Conservation (phyloP, 768 basidiomycete genomes). For the Hypholoma sublateritium region DNA sequence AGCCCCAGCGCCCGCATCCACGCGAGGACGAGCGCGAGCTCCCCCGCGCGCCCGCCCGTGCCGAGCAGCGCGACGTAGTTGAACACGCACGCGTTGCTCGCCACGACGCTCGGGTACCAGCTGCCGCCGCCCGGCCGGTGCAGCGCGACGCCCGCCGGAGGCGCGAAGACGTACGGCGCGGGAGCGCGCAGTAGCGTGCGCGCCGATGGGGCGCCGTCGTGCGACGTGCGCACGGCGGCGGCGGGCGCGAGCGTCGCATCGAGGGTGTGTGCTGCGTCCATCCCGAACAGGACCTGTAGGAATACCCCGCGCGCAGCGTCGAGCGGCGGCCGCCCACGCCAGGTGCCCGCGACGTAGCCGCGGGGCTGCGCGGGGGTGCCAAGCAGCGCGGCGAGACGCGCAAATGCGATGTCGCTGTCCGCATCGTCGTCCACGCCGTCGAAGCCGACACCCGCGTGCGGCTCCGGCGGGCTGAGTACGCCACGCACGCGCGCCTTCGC, state of each 20-base stretch:
- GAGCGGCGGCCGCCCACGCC: conserved; percentile 45
- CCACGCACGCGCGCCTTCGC: conserved; percentile 22
- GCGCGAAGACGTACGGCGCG: conserved; percentile 14
- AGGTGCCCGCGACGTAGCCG: conserved; percentile 38
- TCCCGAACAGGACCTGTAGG: conserved; percentile 53
- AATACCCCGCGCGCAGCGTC: conserved; percentile 54
- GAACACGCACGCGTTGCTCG: conserved; percentile 52
- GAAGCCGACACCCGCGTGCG: not conserved
- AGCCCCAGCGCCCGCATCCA: conserved; percentile 73
- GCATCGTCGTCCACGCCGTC: not conserved
- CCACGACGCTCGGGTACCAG: conserved; percentile 32
- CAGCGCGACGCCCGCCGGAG: conserved; percentile 20
- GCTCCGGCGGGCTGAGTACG: not conserved
- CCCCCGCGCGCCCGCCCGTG: conserved; percentile 36
- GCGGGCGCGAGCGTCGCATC: conserved; percentile 32
- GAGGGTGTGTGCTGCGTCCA: conserved; percentile 33
- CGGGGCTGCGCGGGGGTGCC: conserved; percentile 24
- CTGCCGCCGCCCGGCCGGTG: conserved; percentile 13
- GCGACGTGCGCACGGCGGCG: conserved; percentile 25
- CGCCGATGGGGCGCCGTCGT: conserved; percentile 21
- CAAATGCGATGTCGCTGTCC: not conserved
- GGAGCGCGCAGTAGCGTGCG: conserved; percentile 9
- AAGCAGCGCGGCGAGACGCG: conserved; percentile 8
- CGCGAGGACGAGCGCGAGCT: conserved; percentile 66
- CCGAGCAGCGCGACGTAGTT: conserved; percentile 65